phyloP scores from a whole-genome alignment of 225 moss, liverwort and hornwort species.

The Marchantia polymorpha region DNA sequence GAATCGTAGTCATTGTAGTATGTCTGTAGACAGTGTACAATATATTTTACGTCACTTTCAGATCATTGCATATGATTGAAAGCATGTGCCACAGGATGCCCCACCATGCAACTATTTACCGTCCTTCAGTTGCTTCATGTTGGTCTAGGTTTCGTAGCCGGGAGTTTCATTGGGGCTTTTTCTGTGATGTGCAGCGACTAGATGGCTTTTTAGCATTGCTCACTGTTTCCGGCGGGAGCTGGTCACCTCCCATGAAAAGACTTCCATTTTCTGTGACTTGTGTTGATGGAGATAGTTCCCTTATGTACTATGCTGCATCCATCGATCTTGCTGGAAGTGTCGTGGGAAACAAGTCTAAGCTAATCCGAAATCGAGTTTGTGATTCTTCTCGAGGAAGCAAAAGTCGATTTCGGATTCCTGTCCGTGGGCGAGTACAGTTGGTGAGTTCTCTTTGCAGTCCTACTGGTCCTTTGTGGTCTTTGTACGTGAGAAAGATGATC shows the following conservation, averaged over 20 bases:
- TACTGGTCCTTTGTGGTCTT: not conserved
- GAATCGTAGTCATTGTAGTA: not conserved
- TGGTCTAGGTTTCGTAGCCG: not conserved
- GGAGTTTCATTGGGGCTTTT: not conserved
- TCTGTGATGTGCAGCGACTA: conserved; percentile 59
- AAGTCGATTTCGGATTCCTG: conserved; percentile 81
- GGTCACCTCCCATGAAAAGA: conserved; percentile 68
- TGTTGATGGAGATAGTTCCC: conserved; percentile 90
- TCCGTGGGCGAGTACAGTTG: conserved; percentile 87
- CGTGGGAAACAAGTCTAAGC: conserved; percentile 43
- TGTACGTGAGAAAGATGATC: not conserved
- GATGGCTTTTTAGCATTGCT: conserved; percentile 90
- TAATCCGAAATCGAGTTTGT: conserved; percentile 30
- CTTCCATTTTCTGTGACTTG: conserved; percentile 92
- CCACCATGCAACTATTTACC: not conserved
- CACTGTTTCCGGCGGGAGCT: conserved; percentile 84
- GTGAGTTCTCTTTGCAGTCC: conserved; percentile 31
- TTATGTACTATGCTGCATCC: conserved; percentile 83
- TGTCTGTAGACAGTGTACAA: not conserved
- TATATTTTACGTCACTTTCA: not conserved
- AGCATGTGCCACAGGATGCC: not conserved
- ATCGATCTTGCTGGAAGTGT: conserved; percentile 69
- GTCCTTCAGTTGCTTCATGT: not conserved
- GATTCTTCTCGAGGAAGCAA: conserved; percentile 36
- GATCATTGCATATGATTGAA: not conserved